These are phyloP conservation scores for Lentinula guzmanii DNA, from an alignment of 768 basidiomycete species.

Conservation along the genomic window DNA sequence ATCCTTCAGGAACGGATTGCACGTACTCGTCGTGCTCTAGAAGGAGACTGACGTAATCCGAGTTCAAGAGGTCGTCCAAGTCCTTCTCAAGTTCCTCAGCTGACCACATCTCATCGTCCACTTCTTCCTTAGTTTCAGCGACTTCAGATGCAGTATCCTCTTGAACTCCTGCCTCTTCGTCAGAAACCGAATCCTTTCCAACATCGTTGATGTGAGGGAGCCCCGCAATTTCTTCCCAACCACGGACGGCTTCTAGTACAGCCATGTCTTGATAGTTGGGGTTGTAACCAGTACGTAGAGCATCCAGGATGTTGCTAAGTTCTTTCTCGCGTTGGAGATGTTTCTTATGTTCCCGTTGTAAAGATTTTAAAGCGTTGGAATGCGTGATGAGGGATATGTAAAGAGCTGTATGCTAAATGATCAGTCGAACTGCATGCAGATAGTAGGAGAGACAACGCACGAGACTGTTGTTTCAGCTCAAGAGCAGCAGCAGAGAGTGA, in stretches of 20 bases:
- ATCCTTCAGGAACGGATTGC: constrained; percentile 37
- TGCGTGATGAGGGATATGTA: constrained; percentile 73
- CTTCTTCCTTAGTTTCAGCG: constrained; percentile 37
- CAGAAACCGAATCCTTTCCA: constrained; percentile 40
- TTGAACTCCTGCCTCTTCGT: constrained; percentile 25
- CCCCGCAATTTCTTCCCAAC: constrained; percentile 76
- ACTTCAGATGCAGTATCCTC: constrained; percentile 23
- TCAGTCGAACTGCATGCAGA: not conserved
- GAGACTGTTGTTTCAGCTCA: constrained; percentile 81
- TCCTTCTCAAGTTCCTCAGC: constrained; percentile 51
- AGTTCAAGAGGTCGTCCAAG: constrained; percentile 48
- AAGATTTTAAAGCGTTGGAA: constrained; percentile 66
- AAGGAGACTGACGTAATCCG: constrained; percentile 71
- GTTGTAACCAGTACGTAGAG: constrained; percentile 83
- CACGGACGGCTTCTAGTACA: constrained; percentile 91
- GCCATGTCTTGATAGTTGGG: constrained; percentile 99
- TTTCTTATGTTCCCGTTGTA: constrained; percentile 66
- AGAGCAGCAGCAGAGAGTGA: constrained; percentile 73
- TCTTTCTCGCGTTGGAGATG: constrained; percentile 70
- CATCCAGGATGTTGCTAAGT: constrained; percentile 77
- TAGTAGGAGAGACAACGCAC: constrained; percentile 36
- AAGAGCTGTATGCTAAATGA: constrained; percentile 47
- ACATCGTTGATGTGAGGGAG: constrained; percentile 70
- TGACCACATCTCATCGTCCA: constrained; percentile 59
- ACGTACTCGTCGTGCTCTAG: constrained; percentile 73